Evolutionary conservation across 2,329 filamentous ascomycete genomes (phyloP).

Genomic region (Colletotrichum somersetense): DNA sequence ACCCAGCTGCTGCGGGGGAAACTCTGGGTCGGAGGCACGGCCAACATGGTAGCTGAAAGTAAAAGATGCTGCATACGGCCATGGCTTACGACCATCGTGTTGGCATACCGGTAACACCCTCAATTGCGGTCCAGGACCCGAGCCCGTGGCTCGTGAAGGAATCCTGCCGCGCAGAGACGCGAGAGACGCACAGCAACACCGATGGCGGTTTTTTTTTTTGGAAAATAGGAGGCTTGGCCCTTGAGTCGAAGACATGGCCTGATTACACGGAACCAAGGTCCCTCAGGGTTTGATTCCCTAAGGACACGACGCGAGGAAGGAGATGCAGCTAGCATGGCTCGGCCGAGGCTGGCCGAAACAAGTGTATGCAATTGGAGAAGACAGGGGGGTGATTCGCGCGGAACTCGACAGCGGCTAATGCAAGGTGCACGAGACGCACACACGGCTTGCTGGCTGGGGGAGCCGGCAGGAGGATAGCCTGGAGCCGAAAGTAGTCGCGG

Average conservation of each 20-base stretch:
- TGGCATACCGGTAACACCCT: conserved; percentile 4
- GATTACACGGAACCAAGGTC: neutral
- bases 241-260: neutral
- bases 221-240: neutral
- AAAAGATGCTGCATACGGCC: neutral
- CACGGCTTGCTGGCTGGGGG: neutral
- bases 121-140: conserved; percentile 15
- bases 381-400: conserved; percentile 40
- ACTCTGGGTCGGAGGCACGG: neutral
- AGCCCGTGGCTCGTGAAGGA: conserved; percentile 8
- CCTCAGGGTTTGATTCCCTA: neutral
- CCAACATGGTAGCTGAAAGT: neutral
- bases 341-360: conserved; percentile 36
- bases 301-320: too few species aligned
- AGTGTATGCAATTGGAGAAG: conserved; percentile 33
- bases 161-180: too few species aligned
- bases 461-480: conserved; percentile 24
- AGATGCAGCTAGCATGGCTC: neutral
- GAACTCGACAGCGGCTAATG: conserved; percentile 28
- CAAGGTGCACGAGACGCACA: neutral
- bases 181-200: neutral
- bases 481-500: conserved; percentile 30
- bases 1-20: neutral
- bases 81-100: conserved; percentile 5
- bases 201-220: neutral